These are phyloP conservation scores for Chlamydomonas sp. DNA, from an alignment of 139 green algal species.

Conservation along the genomic window DNA sequence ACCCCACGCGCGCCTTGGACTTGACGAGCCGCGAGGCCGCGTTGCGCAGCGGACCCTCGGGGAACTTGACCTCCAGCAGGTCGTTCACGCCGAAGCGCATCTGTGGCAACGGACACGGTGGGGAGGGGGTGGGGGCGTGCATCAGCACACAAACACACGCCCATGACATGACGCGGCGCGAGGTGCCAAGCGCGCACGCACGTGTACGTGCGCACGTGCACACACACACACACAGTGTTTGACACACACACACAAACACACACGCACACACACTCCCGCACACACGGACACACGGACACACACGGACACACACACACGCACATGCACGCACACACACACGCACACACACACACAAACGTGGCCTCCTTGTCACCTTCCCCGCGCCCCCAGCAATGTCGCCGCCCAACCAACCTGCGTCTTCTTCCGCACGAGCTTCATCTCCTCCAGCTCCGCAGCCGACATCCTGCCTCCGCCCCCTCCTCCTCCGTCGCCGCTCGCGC, in stretches of 20 bases:
- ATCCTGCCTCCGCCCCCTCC: neutral
- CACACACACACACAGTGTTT: too few relatives aligned
- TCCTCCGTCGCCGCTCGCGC: neutral
- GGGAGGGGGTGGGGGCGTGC: neutral
- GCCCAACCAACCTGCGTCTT: conserved; percentile 14
- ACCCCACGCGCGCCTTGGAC: conserved; percentile 5
- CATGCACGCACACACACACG: too few relatives aligned
- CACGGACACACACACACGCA: too few relatives aligned
- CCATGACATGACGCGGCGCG: too few relatives aligned
- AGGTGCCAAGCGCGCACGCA: too few relatives aligned
- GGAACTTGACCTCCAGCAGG: conserved; percentile 15
- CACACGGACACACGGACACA: too few relatives aligned
- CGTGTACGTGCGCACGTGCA: too few relatives aligned
- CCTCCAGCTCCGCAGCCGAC: conserved; percentile 2
- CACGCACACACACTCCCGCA: too few relatives aligned
- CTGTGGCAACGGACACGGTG: neutral
- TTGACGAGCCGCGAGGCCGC: conserved; percentile 4
- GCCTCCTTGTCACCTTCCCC: too few relatives aligned
- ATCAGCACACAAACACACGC: neutral
- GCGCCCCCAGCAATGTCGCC: too few relatives aligned
- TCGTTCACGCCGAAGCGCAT: conserved; percentile 20
- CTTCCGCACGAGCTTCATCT: conserved; percentile 14
- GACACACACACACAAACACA: too few relatives aligned
- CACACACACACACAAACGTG: too few relatives aligned
- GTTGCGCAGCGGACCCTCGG: conserved; percentile 9